phyloP scores from a whole-genome alignment of 2,329 filamentous ascomycete species.

The Eutypa lata region DNA sequence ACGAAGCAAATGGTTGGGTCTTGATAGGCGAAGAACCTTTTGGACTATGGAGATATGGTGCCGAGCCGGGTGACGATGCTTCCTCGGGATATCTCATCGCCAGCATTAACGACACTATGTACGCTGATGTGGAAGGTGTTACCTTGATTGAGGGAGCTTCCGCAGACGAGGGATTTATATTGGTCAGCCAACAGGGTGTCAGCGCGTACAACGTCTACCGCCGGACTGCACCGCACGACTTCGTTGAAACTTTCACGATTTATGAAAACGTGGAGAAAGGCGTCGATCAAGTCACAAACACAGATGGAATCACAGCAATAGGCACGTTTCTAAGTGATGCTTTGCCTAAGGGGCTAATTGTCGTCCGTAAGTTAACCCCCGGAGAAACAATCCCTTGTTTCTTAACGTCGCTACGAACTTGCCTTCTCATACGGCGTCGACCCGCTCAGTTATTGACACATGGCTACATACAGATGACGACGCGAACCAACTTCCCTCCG shows the following conservation, averaged over 20 bases:
- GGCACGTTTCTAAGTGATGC: constrained; percentile 38
- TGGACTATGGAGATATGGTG: constrained; percentile 50
- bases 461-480: constrained; percentile 39
- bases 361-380: constrained; percentile 31
- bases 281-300: constrained; percentile 51
- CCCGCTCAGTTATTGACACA: not conserved
- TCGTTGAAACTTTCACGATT: constrained; percentile 47
- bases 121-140: constrained; percentile 53
- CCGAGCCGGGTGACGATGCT: constrained; percentile 42
- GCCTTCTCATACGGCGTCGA: not conserved
- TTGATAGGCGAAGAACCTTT: constrained; percentile 51
- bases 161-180: constrained; percentile 43
- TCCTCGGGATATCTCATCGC: constrained; percentile 33
- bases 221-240: constrained; percentile 45
- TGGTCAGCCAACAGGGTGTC: constrained; percentile 51
- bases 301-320: constrained; percentile 48
- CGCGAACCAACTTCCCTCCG: constrained; percentile 45
- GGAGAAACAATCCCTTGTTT: not conserved
- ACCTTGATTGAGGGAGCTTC: constrained; percentile 45
- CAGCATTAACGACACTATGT: constrained; percentile 45
- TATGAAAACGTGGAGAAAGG: constrained; percentile 36
- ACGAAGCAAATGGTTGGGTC: constrained; percentile 48
- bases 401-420: not conserved
- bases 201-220: constrained; percentile 51
- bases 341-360: constrained; percentile 43